Evolutionary conservation across 2,329 filamentous ascomycete species (phyloP).

Genomic region (Colletotrichum sojae): DNA sequence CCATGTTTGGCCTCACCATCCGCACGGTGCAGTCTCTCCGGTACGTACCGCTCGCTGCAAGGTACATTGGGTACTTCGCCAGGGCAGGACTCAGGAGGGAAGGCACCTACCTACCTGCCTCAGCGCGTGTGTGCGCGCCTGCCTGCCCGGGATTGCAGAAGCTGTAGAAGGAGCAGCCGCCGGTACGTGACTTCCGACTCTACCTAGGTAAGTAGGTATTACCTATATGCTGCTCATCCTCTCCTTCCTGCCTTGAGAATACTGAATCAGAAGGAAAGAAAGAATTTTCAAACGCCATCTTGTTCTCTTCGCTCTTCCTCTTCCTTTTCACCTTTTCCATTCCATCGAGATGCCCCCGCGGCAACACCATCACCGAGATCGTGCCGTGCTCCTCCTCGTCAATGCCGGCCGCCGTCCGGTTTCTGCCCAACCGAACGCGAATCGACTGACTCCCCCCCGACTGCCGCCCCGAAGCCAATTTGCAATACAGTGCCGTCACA

Average conservation of each 20-base stretch:
- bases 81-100: background rate
- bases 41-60: background rate
- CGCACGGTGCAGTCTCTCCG: no score
- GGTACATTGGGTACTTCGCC: background rate
- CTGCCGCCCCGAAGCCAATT: constrained; percentile 16
- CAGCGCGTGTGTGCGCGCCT: constrained; percentile 30
- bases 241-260: background rate
- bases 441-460: background rate
- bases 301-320: no score
- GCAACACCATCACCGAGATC: background rate
- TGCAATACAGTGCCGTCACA: constrained; percentile 24
- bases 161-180: background rate
- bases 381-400: background rate
- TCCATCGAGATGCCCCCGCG: no score
- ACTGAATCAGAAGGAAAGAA: no score
- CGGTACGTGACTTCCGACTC: background rate
- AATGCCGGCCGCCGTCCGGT: background rate
- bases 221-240: background rate
- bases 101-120: constrained; percentile 14
- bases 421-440: constrained; percentile 16
- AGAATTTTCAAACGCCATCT: no score
- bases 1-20: no score
- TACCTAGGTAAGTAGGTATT: no score
- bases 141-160: constrained; percentile 13
- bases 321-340: no score